These are phyloP conservation scores for Vitis rotundifolia DNA, from an alignment of 164 flowering plant genomes.

Conservation along the genomic window DNA sequence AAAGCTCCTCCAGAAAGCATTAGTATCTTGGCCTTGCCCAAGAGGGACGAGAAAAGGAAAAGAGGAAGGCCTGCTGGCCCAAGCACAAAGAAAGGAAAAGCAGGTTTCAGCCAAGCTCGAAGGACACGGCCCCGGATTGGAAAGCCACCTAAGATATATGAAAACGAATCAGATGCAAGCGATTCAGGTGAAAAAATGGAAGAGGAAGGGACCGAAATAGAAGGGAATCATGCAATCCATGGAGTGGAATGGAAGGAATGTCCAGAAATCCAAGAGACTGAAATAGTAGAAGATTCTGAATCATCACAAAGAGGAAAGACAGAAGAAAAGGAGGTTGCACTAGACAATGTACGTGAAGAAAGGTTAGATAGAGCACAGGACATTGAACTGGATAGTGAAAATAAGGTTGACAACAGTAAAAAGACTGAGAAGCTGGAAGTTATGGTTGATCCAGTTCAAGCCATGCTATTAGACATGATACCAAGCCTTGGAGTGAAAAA, in stretches of 20 bases:
- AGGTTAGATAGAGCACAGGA: slow-evolving; percentile 10
- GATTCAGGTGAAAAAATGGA: slow-evolving; percentile 24
- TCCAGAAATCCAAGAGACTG: slow-evolving; percentile 8
- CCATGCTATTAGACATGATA: slow-evolving; percentile 79
- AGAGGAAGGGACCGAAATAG: slow-evolving; percentile 12
- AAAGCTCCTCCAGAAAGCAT: slow-evolving; percentile 13
- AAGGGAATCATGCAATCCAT: slow-evolving; percentile 1
- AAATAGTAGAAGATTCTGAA: slow-evolving; percentile 16
- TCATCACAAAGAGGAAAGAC: slow-evolving; percentile 18
- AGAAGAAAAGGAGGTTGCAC: slow-evolving; percentile 8
- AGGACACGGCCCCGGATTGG: slow-evolving; percentile 40
- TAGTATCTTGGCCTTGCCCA: slow-evolving; percentile 14
- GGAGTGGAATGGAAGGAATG: slow-evolving; percentile 5
- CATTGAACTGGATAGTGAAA: slow-evolving; percentile 12
- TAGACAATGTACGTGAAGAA: slow-evolving; percentile 5
- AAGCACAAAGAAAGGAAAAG: slow-evolving; percentile 33
- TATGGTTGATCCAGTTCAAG: slow-evolving; percentile 69
- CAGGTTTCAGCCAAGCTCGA: slow-evolving; percentile 34
- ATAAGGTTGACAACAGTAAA: slow-evolving; percentile 5
- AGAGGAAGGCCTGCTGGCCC: slow-evolving; percentile 46
- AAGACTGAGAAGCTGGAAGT: slow-evolving; percentile 37
- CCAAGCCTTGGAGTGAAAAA: slow-evolving; percentile 61
- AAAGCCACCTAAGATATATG: slow-evolving; percentile 53
- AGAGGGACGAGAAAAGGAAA: slow-evolving; percentile 35
- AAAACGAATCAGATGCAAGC: slow-evolving; percentile 46